These are phyloP conservation scores for Thraustochytrium sp. DNA, from an alignment of 352 stramenopile genomes.

Conservation along the genomic window DNA sequence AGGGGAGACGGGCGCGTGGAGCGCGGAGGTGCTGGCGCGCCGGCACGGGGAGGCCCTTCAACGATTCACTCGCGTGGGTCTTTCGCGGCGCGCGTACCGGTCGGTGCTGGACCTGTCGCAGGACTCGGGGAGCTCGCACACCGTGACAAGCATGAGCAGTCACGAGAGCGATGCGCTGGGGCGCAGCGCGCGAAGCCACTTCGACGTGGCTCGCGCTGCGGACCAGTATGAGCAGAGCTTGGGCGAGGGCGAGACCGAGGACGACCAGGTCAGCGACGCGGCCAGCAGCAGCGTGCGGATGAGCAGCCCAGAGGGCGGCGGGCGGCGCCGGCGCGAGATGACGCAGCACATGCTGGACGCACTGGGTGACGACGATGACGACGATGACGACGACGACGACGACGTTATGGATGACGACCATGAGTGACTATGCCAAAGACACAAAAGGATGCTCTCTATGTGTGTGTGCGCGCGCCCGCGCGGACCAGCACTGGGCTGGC, in stretches of 20 bases:
- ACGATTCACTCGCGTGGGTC: background rate
- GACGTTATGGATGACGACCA: too few relatives aligned
- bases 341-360: too few relatives aligned
- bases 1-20: background rate
- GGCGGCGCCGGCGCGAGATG: too few relatives aligned
- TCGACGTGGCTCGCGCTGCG: background rate
- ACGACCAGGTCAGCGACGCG: too few relatives aligned
- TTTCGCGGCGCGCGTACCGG: background rate
- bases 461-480: too few relatives aligned
- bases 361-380: too few relatives aligned
- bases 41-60: background rate
- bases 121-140: slow-evolving; percentile 16
- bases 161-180: background rate
- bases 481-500: too few relatives aligned
- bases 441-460: too few relatives aligned
- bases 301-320: too few relatives aligned
- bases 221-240: slow-evolving; percentile 3
- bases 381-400: too few relatives aligned
- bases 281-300: too few relatives aligned
- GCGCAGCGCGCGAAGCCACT: background rate
- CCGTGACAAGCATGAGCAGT: slow-evolving; percentile 32
- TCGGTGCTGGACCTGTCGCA: background rate
- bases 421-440: too few relatives aligned
- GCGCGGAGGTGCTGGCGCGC: background rate
- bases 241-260: background rate